Base-by-base conservation (phyloP, 1,284 basidiomycete genomes). In the Inonotus obliquus region DNA sequence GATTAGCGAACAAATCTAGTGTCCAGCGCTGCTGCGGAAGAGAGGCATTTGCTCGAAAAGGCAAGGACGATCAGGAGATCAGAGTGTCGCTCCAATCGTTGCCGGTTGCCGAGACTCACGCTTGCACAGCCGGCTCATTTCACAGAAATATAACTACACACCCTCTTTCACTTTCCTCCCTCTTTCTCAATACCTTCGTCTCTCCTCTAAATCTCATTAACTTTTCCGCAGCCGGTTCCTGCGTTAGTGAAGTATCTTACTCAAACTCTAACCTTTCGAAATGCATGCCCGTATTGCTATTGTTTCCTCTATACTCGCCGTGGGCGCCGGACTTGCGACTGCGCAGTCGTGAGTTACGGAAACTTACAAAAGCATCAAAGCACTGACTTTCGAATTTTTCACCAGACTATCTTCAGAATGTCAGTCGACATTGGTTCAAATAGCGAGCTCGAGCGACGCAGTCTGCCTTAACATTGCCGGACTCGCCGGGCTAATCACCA, bases 401-500 rank as follows among this genome's bases (percentile, higher is more conserved):
- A 37, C 38, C 57, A 67, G 67, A 37, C 49, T 71, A 39, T 69
- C 68, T 1, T 67, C 63, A 4, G 65, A 69, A 58, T 77, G 76
- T 54, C 52, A 75, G 57, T 68, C 63, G 41, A 69, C 81, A 14
- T 56, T 83, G 37, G 57, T 72, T 13, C 60, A 65, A 23, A 65
- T 88, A 35, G 78, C 80, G 1, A 62, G 73, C 11, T 79, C 81
- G 58, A 63, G 77, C 0, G 77, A 81, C 52, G 74, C 80, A 1
- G 65, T 74, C 10, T 90, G 87, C 69, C 72, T 90, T 45, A 82
- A 81, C 66, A 72, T 80, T 17, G 68, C 72, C 17, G 74, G 77
- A 21, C 73, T 89, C 27, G 63, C 80, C 37, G 69, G 78, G 1
- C 69, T 86, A 45, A 67, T 77, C 38, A 39, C 76, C 13, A 69